Evolutionary conservation across 2,329 filamentous ascomycete genomes (phyloP), one percentile per base, ranked within the genome.

Genomic region (Thermomyces lanuginosus): DNA sequence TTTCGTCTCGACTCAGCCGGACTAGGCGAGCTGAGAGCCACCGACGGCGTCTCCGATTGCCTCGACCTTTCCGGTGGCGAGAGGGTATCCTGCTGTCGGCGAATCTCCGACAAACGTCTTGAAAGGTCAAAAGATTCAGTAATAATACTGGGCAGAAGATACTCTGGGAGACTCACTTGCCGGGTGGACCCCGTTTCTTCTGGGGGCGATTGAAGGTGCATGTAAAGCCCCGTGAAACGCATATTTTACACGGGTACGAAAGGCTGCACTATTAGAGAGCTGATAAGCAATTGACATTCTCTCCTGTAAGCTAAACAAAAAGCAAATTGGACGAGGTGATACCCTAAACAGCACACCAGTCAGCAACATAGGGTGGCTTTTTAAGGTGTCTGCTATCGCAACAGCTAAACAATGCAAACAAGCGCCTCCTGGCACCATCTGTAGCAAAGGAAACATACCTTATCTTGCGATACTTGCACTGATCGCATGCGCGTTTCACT

Each of bases 201-300:
- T 55, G 51, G 5, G 51, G 51, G 22, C 49, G 45, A 20, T 56
- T 45, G 31, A 53, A 58, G 5, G 53, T 56, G 34, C 55, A 58
- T 8, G 48, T 43, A 30, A 55, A 48, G 8, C 49, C 49, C 39
- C 49, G 51, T 3, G 42, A 42, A n/a, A 45, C 36, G 32, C 55
- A 58, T 17, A 45, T 44, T 25, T 43, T 44, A 28, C 53, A 56
- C 17, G 53, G 53, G 19, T 48, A 45, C 8, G 45, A 47, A 29
- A 58, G 42, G 31, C 53, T 54, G 28, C 55, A 58, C 40, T 54
- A 36, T 33, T 9, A 15, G 4, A n/a, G n/a, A 22, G 12, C 22
- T 13, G 15, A 19, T 27, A 26, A 29, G 39, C 34, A 38, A 36
- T 32, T 24, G 3, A 26, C 13, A 16, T 21, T 15, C 15, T 11